Conservation (phyloP, 2,329 filamentous ascomycete genomes). For the Penicillium aurantiogriseum region DNA sequence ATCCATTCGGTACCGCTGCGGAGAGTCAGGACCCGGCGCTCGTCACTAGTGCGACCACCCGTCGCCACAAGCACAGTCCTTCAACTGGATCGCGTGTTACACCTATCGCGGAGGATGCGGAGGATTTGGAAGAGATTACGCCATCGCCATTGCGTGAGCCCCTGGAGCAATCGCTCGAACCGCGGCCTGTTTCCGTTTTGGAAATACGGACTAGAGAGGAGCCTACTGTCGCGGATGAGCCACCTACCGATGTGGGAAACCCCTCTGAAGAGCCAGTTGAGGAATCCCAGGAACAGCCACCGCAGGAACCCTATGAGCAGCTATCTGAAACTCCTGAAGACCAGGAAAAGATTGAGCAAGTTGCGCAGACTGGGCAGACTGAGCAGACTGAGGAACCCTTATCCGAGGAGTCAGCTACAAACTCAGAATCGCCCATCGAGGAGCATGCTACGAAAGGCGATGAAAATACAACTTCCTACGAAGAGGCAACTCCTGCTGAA, state of each 20-base stretch:
- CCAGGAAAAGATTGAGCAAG: background rate
- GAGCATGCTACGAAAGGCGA: conserved; percentile 6
- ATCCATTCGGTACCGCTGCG: conserved; percentile 14
- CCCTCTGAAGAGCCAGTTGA: conserved; percentile 4
- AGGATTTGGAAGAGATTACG: conserved; percentile 58
- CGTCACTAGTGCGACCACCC: conserved; percentile 67
- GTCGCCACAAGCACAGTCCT: conserved; percentile 78
- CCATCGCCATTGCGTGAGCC: conserved; percentile 16
- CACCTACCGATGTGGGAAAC: background rate
- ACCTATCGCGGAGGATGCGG: conserved; percentile 78
- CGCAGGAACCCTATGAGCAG: background rate
- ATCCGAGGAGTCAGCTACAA: background rate
- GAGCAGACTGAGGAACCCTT: background rate
- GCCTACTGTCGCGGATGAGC: background rate
- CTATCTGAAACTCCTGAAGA: conserved; percentile 6
- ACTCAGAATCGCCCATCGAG: conserved; percentile 7
- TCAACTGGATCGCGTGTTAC: conserved; percentile 75
- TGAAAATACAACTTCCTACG: conserved; percentile 1
- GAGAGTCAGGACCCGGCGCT: conserved; percentile 47
- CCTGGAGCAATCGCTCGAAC: conserved; percentile 15
- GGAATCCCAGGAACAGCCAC: background rate
- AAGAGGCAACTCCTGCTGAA: conserved; percentile 11
- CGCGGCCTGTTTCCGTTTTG: conserved; percentile 16
- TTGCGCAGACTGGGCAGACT: background rate
- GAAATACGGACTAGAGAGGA: conserved; percentile 4